phyloP scores from a whole-genome alignment of 345 rosid genomes.

The Gossypium rotundifolium region DNA sequence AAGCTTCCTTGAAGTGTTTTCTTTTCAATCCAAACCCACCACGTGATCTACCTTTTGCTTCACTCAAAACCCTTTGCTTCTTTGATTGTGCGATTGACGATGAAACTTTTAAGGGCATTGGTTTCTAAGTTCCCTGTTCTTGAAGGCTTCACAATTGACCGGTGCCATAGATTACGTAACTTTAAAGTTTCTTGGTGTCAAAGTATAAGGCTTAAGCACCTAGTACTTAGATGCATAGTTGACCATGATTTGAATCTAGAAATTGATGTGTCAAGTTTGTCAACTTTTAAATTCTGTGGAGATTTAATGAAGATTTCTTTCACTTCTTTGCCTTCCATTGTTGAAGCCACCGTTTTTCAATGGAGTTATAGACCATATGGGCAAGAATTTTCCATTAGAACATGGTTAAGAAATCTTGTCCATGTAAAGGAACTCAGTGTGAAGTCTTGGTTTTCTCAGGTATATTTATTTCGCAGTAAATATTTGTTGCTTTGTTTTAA shows the following conservation, averaged over 20 bases:
- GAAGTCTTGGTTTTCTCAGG: neutral
- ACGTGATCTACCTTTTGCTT: neutral
- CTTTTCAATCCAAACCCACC: neutral
- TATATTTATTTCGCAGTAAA: neutral
- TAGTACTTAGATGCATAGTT: neutral
- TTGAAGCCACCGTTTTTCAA: neutral
- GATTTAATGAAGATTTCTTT: constrained; percentile 6
- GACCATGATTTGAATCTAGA: neutral
- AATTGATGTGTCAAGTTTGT: neutral
- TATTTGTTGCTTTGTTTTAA: neutral
- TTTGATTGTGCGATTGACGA: neutral
- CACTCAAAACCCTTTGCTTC: neutral
- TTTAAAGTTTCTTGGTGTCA: neutral
- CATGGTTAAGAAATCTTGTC: neutral
- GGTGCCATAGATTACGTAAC: neutral
- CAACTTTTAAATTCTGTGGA: neutral
- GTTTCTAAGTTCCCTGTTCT: neutral
- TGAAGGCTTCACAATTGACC: neutral
- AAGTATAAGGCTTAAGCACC: neutral
- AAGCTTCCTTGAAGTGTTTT: neutral
- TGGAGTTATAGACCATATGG: too few species aligned
- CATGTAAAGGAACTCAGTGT: neutral
- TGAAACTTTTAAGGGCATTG: neutral
- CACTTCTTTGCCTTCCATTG: neutral
- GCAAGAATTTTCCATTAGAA: neutral